A percentile compares a stretch with the other conserved stretches of the same genome.
These are phyloP conservation scores for Calonectria hawksworthii DNA, from an alignment of 2,329 filamentous ascomycete genomes.

Conservation along the genomic window DNA sequence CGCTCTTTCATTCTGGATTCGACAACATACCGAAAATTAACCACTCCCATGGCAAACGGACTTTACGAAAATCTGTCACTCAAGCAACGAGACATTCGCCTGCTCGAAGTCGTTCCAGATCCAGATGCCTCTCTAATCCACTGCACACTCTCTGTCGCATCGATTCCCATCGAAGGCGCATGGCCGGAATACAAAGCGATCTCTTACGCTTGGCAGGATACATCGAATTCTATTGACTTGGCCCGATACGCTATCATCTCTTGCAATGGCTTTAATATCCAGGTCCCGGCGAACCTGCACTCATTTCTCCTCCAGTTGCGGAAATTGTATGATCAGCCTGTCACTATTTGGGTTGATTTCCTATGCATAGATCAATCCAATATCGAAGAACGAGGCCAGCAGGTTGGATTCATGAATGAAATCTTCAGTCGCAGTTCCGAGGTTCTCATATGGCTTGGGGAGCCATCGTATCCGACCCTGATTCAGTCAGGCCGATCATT, in stretches of 20 bases:
- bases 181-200: background rate
- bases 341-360: background rate
- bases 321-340: background rate
- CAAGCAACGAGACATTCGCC: background rate
- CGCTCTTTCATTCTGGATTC: too few species aligned
- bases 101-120: background rate
- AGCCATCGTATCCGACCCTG: background rate
- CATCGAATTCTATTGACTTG: background rate
- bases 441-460: background rate
- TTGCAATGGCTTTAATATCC: background rate
- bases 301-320: background rate
- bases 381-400: background rate
- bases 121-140: background rate
- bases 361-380: background rate
- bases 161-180: background rate
- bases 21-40: too few species aligned
- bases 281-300: background rate
- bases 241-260: background rate
- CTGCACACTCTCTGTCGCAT: background rate
- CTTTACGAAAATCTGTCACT: background rate
- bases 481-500: background rate
- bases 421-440: background rate
- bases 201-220: background rate
- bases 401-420: background rate
- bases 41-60: too few species aligned